phyloP scores from a whole-genome alignment of 305 asterid genomes.

The Nicotiana rustica region DNA sequence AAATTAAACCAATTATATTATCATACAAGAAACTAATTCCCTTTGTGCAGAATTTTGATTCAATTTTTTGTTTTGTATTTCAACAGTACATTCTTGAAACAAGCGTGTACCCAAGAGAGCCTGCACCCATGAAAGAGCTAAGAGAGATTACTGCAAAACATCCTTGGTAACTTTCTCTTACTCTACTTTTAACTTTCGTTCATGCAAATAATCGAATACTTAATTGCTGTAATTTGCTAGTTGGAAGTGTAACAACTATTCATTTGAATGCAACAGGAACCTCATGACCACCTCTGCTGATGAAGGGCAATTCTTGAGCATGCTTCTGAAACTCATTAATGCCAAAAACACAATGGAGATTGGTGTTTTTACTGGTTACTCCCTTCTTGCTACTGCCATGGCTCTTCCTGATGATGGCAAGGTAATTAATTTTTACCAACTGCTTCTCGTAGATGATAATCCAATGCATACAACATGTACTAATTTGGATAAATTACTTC shows the following conservation, averaged over 20 bases:
- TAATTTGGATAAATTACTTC: neutral
- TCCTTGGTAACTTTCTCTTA: constrained; percentile 62
- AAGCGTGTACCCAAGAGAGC: constrained; percentile 84
- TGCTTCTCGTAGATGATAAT: neutral
- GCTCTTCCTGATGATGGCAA: constrained; percentile 48
- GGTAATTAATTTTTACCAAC: neutral
- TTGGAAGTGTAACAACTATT: neutral
- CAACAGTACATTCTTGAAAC: constrained; percentile 76
- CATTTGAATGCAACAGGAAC: constrained; percentile 40
- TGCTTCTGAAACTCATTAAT: constrained; percentile 47
- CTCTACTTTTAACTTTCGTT: neutral
- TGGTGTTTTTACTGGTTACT: constrained; percentile 51
- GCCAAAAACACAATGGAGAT: constrained; percentile 49
- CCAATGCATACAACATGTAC: neutral
- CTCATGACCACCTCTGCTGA: constrained; percentile 45
- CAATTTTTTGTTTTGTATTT: neutral
- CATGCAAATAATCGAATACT: neutral
- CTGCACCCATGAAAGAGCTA: constrained; percentile 83
- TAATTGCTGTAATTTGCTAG: neutral
- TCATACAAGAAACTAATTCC: neutral
- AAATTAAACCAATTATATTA: neutral
- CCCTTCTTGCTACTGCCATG: constrained; percentile 50
- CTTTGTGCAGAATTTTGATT: neutral
- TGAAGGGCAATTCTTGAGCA: constrained; percentile 46
- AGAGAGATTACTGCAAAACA: constrained; percentile 86